Conservation (phyloP, 768 basidiomycete genomes). For the Lentinula aciculospora region DNA sequence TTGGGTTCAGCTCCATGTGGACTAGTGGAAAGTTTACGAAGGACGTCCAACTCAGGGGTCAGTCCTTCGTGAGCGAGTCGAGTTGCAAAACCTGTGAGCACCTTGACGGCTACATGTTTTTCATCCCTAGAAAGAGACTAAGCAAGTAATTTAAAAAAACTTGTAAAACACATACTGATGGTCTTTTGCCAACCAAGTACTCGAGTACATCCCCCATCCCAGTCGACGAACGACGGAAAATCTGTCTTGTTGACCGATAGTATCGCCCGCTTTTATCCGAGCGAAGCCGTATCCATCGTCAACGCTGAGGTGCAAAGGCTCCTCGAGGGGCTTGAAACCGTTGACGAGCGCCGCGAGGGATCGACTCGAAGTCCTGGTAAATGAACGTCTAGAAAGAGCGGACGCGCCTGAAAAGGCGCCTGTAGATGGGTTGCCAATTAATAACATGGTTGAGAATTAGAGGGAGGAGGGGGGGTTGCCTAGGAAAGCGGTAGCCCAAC, state of each 20-base stretch:
- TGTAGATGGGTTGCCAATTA: not conserved
- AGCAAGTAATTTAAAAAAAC: not conserved
- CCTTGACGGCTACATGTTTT: conserved; percentile 25
- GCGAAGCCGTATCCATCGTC: conserved; percentile 21
- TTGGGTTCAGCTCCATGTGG: not conserved
- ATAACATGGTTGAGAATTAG: not conserved
- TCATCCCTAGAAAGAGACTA: conserved; percentile 12
- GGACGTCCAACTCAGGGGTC: conserved; percentile 18
- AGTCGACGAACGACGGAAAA: conserved; percentile 23
- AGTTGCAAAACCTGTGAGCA: conserved; percentile 21
- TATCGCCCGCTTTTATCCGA: conserved; percentile 19
- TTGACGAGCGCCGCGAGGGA: conserved; percentile 3
- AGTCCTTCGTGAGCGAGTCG: conserved; percentile 12
- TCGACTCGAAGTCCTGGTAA: not conserved
- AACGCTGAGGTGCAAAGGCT: conserved; percentile 22
- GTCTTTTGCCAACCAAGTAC: conserved; percentile 24
- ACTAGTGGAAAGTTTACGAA: conserved; percentile 9
- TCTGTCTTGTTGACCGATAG: conserved; percentile 18
- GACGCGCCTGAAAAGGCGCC: conserved; percentile 5
- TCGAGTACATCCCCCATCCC: conserved; percentile 25
- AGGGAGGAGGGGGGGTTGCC: not conserved
- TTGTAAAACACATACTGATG: conserved; percentile 11
- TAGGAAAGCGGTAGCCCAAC: not conserved
- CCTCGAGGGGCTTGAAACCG: conserved; percentile 12
- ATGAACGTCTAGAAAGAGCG: conserved; percentile 6